A percentile compares a stretch with the other conserved stretches of the same genome.
phyloP scores from a whole-genome alignment of 768 basidiomycete species.

The Lepiota venenata region DNA sequence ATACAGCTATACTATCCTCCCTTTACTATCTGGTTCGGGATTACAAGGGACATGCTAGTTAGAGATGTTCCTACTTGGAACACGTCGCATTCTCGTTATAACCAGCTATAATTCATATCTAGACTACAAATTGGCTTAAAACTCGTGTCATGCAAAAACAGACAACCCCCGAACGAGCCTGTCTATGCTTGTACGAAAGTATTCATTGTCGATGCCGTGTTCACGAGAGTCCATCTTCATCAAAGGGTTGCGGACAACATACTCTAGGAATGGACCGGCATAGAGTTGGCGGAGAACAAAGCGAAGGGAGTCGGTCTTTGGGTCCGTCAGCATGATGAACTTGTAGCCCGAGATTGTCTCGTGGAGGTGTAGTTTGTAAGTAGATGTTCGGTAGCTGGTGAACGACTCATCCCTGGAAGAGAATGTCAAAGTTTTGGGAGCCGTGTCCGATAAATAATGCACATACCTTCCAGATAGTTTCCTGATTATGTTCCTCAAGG shows the following conservation, averaged over 20 bases:
- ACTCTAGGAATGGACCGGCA: constrained; percentile 90
- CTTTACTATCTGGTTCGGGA: not conserved
- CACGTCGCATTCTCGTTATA: not conserved
- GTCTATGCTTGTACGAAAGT: constrained; percentile 80
- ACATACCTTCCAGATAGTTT: constrained; percentile 84
- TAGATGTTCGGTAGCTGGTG: constrained; percentile 83
- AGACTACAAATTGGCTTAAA: not conserved
- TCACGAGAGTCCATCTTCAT: constrained; percentile 78
- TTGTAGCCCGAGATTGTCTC: constrained; percentile 93
- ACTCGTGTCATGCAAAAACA: constrained; percentile 33
- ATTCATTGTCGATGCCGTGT: constrained; percentile 90
- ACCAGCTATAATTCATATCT: not conserved
- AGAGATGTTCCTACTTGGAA: not conserved
- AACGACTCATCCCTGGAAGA: constrained; percentile 81
- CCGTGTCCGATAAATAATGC: not conserved
- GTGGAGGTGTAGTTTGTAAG: constrained; percentile 92
- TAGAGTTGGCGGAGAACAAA: constrained; percentile 87
- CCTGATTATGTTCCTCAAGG: constrained; percentile 90
- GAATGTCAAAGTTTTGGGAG: not conserved
- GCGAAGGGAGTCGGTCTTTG: constrained; percentile 76
- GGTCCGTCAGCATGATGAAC: constrained; percentile 92
- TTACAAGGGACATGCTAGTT: not conserved
- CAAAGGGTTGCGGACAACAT: constrained; percentile 90
- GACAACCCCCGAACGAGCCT: constrained; percentile 63
- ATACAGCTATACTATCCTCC: not conserved